Evolutionary conservation across 192 early-diverging fungal species (phyloP).

Genomic region (Entomortierella beljakovae): DNA sequence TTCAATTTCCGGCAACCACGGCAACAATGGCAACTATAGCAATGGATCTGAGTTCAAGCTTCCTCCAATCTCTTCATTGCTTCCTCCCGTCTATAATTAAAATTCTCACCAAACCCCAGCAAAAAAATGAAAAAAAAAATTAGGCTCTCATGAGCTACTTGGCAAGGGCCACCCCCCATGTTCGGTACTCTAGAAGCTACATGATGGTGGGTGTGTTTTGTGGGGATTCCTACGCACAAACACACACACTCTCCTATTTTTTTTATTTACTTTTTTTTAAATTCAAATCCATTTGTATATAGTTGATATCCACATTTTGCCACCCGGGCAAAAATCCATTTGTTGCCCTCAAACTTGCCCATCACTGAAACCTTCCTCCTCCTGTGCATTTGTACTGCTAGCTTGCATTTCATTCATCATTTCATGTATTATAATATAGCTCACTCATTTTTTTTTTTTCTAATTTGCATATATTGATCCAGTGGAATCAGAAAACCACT

Average conservation of each 20-base stretch:
- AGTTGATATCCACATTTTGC: neutral
- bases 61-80: slow-evolving; percentile 47
- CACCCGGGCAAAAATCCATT: no score
- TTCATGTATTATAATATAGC: neutral
- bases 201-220: neutral
- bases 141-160: neutral
- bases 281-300: no score
- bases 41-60: slow-evolving; percentile 50
- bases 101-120: slow-evolving; percentile 29
- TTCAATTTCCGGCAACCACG: slow-evolving; percentile 21
- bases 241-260: neutral
- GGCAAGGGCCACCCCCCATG: neutral
- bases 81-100: slow-evolving; percentile 23
- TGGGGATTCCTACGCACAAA: no score
- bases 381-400: no score
- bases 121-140: slow-evolving; percentile 26
- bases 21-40: slow-evolving; percentile 11
- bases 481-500: neutral
- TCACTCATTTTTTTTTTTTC: neutral
- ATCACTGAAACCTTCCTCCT: no score
- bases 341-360: no score
- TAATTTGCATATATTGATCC: neutral
- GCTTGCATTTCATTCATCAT: neutral
- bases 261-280: neutral
- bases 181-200: slow-evolving; percentile 11